Evolutionary conservation across 2,329 filamentous ascomycete species (phyloP), one percentile per base, ranked within the genome.

Genomic region (Apiospora malaysiana): DNA sequence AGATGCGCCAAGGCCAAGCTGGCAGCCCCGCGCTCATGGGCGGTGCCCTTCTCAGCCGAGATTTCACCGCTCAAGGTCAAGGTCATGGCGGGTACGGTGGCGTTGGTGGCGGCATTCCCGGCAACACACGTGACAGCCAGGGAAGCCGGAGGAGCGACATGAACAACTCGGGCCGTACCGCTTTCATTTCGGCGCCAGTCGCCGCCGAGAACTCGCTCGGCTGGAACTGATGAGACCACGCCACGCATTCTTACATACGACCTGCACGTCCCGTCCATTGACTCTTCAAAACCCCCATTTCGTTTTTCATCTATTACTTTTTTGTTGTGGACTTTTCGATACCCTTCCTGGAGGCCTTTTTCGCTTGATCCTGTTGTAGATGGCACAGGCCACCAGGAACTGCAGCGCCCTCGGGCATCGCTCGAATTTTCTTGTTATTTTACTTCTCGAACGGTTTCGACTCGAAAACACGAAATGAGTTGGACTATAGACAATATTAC

Each of bases 121-220:
- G 79, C 77, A 78, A 78, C 70, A 84, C 76, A 75, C 81, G 79
- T 70, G 86, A 90, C 80, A 91, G 89, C 76, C 89, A 92, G 70
- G 89, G 87, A 75, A 95, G 93, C 79, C 92, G 92, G 72, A 82
- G 84, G 71, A 86, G 86, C 76, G 86, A 84, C 69, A 85, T 83
- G 80, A 83, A 83, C 76, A 85, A 85, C 81, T 89, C 87, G 49
- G 87, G 82, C 27, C 85, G 88, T 66, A 89, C 87, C 4, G 86
- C 87, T 59, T 86, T 92, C 82, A 97, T 98, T 80, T 97, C 93
- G 73, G 93, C 94, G 45, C 95, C 95, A 4, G 93, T 97, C 74
- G 95, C 95, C 81, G 92, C 94, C 4, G 94, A 97, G 85, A 98
- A 98, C 87, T 97, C 94, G 68, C 89, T 98, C 75, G 95, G 95